These are phyloP conservation scores for Beta macrorhiza DNA, from an alignment of 179 eudicot genomes.

Conservation along the genomic window DNA sequence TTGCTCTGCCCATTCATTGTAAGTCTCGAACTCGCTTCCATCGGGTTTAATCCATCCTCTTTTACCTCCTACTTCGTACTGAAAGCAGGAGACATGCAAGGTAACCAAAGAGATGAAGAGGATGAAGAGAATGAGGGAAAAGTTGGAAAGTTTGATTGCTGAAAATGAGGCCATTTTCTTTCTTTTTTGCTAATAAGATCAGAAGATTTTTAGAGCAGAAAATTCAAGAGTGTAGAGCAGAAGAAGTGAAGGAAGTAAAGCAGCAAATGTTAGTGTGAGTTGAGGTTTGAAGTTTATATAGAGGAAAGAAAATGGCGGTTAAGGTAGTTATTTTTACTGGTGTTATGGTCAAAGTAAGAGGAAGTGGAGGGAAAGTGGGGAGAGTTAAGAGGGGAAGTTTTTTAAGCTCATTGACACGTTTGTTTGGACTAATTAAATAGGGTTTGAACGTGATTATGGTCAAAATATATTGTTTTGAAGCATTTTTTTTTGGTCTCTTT, in stretches of 20 bases:
- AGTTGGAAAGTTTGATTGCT: slow-evolving; percentile 25
- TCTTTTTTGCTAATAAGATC: background rate
- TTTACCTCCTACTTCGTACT: slow-evolving; percentile 52
- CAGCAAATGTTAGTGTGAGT: background rate
- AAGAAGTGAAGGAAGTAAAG: background rate
- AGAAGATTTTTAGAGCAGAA: background rate
- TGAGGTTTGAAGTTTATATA: slow-evolving; percentile 19
- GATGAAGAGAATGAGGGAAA: slow-evolving; percentile 19
- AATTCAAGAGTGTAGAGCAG: background rate
- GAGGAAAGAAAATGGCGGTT: slow-evolving; percentile 25
- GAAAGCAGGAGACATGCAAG: slow-evolving; percentile 36
- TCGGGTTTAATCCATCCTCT: slow-evolving; percentile 54
- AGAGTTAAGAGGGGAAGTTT: slow-evolving; percentile 9
- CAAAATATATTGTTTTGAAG: background rate
- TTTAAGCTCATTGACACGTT: background rate
- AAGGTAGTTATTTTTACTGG: slow-evolving; percentile 25
- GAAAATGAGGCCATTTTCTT: slow-evolving; percentile 38
- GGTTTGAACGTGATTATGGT: slow-evolving; percentile 10
- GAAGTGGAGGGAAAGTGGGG: slow-evolving; percentile 31
- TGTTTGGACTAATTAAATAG: background rate
- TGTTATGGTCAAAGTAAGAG: slow-evolving; percentile 27
- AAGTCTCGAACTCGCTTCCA: slow-evolving; percentile 47
- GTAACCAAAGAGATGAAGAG: slow-evolving; percentile 26
- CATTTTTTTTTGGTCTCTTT: too few species aligned
- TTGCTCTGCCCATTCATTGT: slow-evolving; percentile 69